Base-by-base conservation (phyloP, 805 yeast genomes). In the Starmerella bombi region DNA sequence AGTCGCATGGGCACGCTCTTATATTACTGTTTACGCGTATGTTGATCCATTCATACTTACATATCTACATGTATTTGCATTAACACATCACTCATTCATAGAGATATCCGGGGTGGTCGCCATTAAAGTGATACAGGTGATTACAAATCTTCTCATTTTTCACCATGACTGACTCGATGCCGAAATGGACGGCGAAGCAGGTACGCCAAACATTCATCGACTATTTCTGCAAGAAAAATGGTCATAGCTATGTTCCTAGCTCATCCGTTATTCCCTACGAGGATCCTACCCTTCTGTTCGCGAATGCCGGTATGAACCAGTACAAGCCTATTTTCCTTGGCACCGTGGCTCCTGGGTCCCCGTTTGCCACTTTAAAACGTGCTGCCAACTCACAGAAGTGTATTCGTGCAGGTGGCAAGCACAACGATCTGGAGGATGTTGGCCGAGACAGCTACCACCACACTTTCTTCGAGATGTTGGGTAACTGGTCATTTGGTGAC, bases 251-350 rank as follows among this genome's bases (percentile, higher is more conserved):
- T 60, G 86, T 91, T 35, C 84, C 94, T 18, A 80, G 94, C 0
- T 85, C 97, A 2, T 82, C 95, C 0, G 97, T 88, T 22, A 78
- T 91, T 45, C 99, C 99, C 40, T 93, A 80, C 60, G 96, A 91
- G 65, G 99, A 91, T 60, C 98, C 99, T 38, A 88, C 97, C 20
- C 71, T 91, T 47, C 68, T 91, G 48, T 91, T 91, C 59, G 94
- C 98, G 58, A 91, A 91, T 60, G 99, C 99, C 44, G 98, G 97
- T 64, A 91, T 91, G 99, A 91, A 91, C 66, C 99, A 91, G 68
- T 91, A 86, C 65, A 91, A 91, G 64, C 94, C 98, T 12, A 91
- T 91, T 53, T 91, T 91, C 61, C 69, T 86, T 57, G 99, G 99
- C 41, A 86, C 96, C 8, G 96, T 85, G 35, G 97, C 91, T 54